phyloP scores from a whole-genome alignment of 441 rosid genomes.

The Bocquillonia castaneifolia region DNA sequence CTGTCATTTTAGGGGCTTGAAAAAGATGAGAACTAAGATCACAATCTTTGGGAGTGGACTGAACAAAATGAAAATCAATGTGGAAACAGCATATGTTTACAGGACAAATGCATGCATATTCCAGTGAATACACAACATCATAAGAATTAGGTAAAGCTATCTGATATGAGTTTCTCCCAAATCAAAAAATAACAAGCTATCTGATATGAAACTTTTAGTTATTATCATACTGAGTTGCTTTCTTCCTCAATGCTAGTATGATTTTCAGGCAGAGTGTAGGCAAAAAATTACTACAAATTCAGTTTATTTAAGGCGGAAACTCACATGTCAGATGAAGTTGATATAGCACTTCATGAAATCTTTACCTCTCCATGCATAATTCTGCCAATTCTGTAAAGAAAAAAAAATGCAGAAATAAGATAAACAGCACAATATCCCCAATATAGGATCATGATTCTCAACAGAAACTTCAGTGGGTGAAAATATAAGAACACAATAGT shows the following conservation, averaged over 20 bases:
- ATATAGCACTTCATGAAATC: slow-evolving; percentile 21
- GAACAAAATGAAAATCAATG: neutral
- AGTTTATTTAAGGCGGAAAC: neutral
- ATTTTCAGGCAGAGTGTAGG: neutral
- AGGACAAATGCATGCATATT: neutral
- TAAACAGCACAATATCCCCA: neutral
- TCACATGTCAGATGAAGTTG: slow-evolving; percentile 23
- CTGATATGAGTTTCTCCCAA: neutral
- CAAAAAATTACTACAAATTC: neutral
- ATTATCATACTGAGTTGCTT: neutral
- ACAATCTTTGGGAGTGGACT: neutral
- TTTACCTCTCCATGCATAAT: slow-evolving; percentile 29
- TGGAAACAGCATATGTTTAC: neutral
- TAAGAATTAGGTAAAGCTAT: neutral
- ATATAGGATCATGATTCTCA: slow-evolving; percentile 5
- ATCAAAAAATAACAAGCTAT: neutral
- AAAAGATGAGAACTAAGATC: neutral
- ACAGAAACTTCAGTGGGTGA: slow-evolving; percentile 6
- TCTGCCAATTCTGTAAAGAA: slow-evolving; percentile 35
- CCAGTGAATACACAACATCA: neutral
- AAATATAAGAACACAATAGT: neutral
- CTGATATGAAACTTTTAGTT: neutral
- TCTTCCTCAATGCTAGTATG: neutral
- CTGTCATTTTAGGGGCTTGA: neutral
- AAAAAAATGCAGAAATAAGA: slow-evolving; percentile 5